Base-by-base conservation (phyloP, 2,329 filamentous ascomycete species). In the Pleochaeta shiraiana region DNA sequence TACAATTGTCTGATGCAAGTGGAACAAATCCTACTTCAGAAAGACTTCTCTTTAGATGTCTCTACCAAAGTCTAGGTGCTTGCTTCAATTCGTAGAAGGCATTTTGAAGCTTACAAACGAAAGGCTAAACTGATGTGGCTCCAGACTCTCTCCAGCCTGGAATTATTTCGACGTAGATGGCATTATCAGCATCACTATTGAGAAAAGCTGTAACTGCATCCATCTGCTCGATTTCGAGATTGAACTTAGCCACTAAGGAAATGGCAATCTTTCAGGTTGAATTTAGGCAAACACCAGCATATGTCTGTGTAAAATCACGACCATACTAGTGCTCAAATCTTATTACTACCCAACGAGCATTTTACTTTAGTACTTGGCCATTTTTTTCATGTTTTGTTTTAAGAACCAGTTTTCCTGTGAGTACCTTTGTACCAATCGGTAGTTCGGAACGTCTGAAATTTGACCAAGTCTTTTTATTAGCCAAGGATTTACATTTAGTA, bases 61-160 rank as follows among this genome's bases (percentile, higher is more conserved):
- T 59, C 24, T 59, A 3, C 53, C 53, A 59, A 12, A 7, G 53
- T 33, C 53, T 59, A 33, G 53, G 53, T 19, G 53, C 53, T 24
- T 59, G 53, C 53, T 59, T 59, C 16, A 59, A 14, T 14, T 26
- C 28, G 12, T 59, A 5, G 19, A 62, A 28, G 12, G 33, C 59
- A 12, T 62, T 62, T 43, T 62, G 19, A 24, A 62, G 59, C n/a
- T 62, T 62, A 34, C 33, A 43, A 21, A 62, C 59, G 19, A 62
- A 62, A 2, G 7, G 21, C 21, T 28, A 16, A 1, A 16, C 26
- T 62, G 59, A 62, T 31, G 59, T 24, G 9, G 39, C 31, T 24
- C 33, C 59, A 39, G 31, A n/a, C 33, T 62, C 59, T 62, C 16
- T 62, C 33, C 59, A 62, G 28, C 59, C 59, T 16, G 59, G 59